Evolutionary conservation across 257 asterid genomes (phyloP).

Genomic region (Scutellaria galericulata): DNA sequence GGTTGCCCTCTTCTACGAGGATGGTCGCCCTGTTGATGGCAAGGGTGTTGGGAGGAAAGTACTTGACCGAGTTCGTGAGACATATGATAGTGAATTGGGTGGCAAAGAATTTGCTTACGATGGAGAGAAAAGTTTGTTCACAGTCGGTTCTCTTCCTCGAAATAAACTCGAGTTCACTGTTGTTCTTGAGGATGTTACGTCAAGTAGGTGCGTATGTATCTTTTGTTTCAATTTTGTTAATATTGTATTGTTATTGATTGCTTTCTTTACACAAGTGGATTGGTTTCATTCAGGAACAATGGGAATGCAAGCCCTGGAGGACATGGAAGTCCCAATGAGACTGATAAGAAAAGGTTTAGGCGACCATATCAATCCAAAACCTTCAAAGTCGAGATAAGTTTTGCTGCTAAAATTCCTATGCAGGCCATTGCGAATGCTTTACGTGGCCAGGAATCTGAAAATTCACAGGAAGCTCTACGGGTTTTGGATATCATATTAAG

Average conservation of each 20-base stretch:
- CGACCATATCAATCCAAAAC: conserved; percentile 77
- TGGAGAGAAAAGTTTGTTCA: conserved; percentile 90
- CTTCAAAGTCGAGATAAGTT: conserved; percentile 82
- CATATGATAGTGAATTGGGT: conserved; percentile 72
- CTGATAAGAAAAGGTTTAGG: conserved; percentile 67
- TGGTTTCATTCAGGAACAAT: conserved; percentile 58
- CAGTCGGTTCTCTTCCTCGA: conserved; percentile 84
- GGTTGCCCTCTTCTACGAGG: conserved; percentile 94
- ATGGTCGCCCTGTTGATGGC: conserved; percentile 91
- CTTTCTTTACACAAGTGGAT: background rate
- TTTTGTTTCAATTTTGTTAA: conserved; percentile 4
- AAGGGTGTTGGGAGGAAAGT: conserved; percentile 93
- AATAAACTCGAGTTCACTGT: conserved; percentile 87
- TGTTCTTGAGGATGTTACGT: conserved; percentile 78
- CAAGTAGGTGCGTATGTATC: conserved; percentile 56
- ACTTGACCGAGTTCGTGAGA: conserved; percentile 77
- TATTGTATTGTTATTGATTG: background rate
- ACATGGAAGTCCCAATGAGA: conserved; percentile 57
- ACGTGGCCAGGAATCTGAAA: conserved; percentile 88
- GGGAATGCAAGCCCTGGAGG: conserved; percentile 75
- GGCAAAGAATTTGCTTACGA: conserved; percentile 88
- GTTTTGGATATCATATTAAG: conserved; percentile 89
- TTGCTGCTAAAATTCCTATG: conserved; percentile 88
- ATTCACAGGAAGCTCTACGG: conserved; percentile 78
- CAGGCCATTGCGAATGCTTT: conserved; percentile 84